A percentile compares a stretch with the other conserved stretches of the same genome.
Evolutionary conservation across 1,284 basidiomycete species (phyloP).

Genomic region (Kalmanozyma brasiliensis): DNA sequence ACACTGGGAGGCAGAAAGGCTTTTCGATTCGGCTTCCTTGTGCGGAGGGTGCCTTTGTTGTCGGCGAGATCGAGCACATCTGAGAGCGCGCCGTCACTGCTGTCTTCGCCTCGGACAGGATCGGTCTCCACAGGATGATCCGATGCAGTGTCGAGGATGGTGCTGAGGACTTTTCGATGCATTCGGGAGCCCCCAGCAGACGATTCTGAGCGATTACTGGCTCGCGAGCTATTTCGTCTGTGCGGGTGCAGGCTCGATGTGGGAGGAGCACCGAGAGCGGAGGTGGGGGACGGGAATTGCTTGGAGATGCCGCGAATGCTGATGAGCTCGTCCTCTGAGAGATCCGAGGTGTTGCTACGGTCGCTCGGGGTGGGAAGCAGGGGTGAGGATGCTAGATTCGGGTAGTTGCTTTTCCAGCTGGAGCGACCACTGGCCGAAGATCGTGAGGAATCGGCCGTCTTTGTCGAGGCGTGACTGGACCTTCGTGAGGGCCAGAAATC

Average conservation of each 20-base stretch:
- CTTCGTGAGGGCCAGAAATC: slow-evolving; percentile 9
- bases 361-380: slow-evolving; percentile 3
- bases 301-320: slow-evolving; percentile 30
- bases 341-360: slow-evolving; percentile 7
- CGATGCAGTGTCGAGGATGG: slow-evolving; percentile 3
- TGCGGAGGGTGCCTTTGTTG: slow-evolving; percentile 12
- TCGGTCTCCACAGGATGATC: not conserved
- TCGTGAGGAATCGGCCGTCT: slow-evolving; percentile 13
- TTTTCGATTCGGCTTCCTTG: slow-evolving; percentile 4
- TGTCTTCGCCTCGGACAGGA: slow-evolving; percentile 17
- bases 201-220: slow-evolving; percentile 2
- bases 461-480: slow-evolving; percentile 19
- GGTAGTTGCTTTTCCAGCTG: slow-evolving; percentile 5
- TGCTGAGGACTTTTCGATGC: slow-evolving; percentile 4
- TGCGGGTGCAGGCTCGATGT: not conserved
- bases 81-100: slow-evolving; percentile 27
- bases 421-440: slow-evolving; percentile 12
- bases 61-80: slow-evolving; percentile 36
- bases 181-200: not conserved
- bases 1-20: not conserved
- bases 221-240: slow-evolving; percentile 1
- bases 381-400: slow-evolving; percentile 1
- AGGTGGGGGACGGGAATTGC: slow-evolving; percentile 24
- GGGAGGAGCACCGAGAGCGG: not conserved
- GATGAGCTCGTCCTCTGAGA: slow-evolving; percentile 25